Conservation (phyloP, 768 basidiomycete species). For the Termitomyces sp. region DNA sequence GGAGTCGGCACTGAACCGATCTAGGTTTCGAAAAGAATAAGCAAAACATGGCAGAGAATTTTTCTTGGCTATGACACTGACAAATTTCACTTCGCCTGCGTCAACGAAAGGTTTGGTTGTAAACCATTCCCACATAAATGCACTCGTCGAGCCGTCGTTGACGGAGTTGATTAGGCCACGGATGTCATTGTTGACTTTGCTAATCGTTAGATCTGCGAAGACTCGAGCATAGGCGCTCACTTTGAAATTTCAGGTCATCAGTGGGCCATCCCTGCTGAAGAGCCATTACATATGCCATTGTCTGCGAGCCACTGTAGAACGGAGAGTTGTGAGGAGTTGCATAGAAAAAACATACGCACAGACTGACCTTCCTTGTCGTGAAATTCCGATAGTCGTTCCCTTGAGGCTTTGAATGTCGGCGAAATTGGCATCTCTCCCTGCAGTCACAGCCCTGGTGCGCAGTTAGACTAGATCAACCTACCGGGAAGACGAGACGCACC, state of each 20-base stretch:
- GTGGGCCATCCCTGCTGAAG: conserved; percentile 80
- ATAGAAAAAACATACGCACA: not conserved
- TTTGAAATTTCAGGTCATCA: conserved; percentile 65
- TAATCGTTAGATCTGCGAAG: not conserved
- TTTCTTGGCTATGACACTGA: conserved; percentile 37
- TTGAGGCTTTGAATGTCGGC: conserved; percentile 71
- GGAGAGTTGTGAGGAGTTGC: not conserved
- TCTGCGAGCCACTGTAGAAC: conserved; percentile 71
- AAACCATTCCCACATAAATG: conserved; percentile 97
- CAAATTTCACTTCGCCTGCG: conserved; percentile 78
- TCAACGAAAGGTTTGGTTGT: conserved; percentile 73
- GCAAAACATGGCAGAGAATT: not conserved
- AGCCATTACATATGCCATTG: conserved; percentile 96
- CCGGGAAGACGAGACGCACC: conserved; percentile 40
- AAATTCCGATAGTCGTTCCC: conserved; percentile 86
- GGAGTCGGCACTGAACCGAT: conserved; percentile 88
- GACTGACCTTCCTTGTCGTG: conserved; percentile 77
- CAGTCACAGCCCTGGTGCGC: conserved; percentile 80
- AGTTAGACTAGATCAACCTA: not conserved
- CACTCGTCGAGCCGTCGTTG: conserved; percentile 84
- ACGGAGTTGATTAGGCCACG: conserved; percentile 81
- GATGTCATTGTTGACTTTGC: conserved; percentile 76
- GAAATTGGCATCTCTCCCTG: conserved; percentile 73
- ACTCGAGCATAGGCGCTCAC: conserved; percentile 33
- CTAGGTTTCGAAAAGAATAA: conserved; percentile 32